Conservation (phyloP, 257 asterid species). For the Haberlea rhodopensis region DNA sequence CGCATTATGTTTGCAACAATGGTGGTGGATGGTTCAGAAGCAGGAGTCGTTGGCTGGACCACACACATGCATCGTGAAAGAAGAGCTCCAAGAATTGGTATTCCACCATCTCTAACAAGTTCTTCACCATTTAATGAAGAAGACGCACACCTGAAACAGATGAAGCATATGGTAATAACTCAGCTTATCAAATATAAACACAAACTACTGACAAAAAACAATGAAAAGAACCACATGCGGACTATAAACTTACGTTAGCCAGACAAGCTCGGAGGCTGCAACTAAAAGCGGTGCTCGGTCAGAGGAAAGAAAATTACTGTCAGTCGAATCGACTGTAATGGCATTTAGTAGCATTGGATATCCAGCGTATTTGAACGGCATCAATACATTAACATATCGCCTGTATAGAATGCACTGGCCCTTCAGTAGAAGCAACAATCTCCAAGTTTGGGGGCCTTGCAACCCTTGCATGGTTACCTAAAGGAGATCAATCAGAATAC, state of each 20-base stretch:
- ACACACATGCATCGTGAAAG: constrained; percentile 96
- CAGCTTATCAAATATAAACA: constrained; percentile 11
- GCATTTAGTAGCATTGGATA: constrained; percentile 96
- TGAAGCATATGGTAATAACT: constrained; percentile 13
- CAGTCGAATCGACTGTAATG: constrained; percentile 84
- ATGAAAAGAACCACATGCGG: constrained; percentile 13
- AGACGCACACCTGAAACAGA: constrained; percentile 69
- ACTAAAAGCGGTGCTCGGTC: constrained; percentile 87
- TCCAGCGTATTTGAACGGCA: constrained; percentile 97
- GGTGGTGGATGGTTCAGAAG: constrained; percentile 72
- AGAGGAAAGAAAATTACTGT: constrained; percentile 84
- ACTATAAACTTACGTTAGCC: constrained; percentile 72
- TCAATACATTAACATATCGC: constrained; percentile 77
- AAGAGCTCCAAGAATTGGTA: constrained; percentile 85
- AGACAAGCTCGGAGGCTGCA: constrained; percentile 95
- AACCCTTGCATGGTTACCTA: constrained; percentile 98
- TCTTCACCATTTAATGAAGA: constrained; percentile 97
- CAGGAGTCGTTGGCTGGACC: constrained; percentile 86
- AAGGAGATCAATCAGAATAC: constrained; percentile 23
- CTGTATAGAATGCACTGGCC: constrained; percentile 95
- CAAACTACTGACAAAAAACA: constrained; percentile 14
- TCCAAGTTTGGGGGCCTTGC: constrained; percentile 97
- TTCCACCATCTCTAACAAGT: constrained; percentile 96
- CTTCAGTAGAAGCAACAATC: constrained; percentile 78
- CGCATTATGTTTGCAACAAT: constrained; percentile 83